Conservation (phyloP, 768 basidiomycete species). For the Hericium erinaceus region DNA sequence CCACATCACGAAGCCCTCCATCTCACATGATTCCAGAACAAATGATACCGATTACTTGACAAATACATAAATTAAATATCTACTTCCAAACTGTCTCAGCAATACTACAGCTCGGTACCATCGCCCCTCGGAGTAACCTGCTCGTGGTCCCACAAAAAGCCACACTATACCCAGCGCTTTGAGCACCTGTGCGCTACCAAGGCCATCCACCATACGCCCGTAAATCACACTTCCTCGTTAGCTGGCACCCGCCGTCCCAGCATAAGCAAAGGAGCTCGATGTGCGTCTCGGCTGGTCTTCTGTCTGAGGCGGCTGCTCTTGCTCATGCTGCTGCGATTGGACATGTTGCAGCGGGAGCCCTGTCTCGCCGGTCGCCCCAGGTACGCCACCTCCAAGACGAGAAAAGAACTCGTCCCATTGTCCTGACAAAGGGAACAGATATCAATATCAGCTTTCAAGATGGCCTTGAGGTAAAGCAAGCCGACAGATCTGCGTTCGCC, state of each 20-base stretch:
- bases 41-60: too few relatives aligned
- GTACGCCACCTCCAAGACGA: conserved; percentile 21
- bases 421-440: conserved; percentile 29
- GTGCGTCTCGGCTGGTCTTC: neutral
- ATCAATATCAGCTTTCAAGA: neutral
- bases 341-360: neutral
- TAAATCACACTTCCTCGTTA: neutral
- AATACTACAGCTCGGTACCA: neutral
- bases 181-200: too few relatives aligned
- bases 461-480: too few relatives aligned
- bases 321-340: neutral
- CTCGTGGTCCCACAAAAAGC: too few relatives aligned
- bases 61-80: neutral
- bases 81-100: neutral
- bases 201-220: too few relatives aligned
- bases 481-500: too few relatives aligned
- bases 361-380: neutral
- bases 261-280: neutral
- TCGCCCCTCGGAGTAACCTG: too few relatives aligned
- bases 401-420: conserved; percentile 82
- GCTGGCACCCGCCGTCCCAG: neutral
- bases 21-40: too few relatives aligned
- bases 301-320: neutral
- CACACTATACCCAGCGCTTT: too few relatives aligned
- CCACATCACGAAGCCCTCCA: too few relatives aligned